Conservation (phyloP, 768 basidiomycete genomes). For the Auricularia heimuer region DNA sequence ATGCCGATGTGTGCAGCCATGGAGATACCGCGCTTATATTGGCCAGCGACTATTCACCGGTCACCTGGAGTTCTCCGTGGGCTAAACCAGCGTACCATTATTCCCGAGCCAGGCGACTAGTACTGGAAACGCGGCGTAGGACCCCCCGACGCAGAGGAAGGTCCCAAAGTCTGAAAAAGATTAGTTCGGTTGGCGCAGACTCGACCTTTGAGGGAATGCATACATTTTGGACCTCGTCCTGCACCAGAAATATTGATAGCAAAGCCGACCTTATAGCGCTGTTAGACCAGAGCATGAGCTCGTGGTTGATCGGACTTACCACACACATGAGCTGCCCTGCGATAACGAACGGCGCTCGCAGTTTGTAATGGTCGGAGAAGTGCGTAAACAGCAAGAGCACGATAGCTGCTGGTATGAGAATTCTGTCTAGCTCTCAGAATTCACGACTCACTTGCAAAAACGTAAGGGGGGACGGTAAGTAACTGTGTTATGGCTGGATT, state of each 20-base stretch:
- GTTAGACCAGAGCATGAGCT: background rate
- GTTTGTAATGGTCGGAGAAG: background rate
- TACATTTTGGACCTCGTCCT: background rate
- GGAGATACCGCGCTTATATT: conserved; percentile 59
- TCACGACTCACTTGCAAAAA: conserved; percentile 4
- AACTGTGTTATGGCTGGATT: conserved; percentile 6
- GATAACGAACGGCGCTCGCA: background rate
- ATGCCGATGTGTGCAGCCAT: conserved; percentile 61
- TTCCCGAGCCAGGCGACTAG: conserved; percentile 40
- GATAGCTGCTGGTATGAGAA: background rate
- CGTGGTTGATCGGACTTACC: background rate
- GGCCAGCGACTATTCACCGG: conserved; percentile 33
- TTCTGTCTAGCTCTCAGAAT: background rate
- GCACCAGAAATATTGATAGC: background rate
- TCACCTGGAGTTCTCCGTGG: too few relatives aligned
- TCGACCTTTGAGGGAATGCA: background rate
- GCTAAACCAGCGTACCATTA: too few relatives aligned
- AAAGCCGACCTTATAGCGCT: background rate
- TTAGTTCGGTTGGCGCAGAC: background rate
- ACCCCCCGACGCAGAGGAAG: conserved; percentile 58
- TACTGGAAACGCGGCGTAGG: conserved; percentile 50
- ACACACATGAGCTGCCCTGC: background rate
- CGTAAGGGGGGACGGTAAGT: conserved; percentile 7
- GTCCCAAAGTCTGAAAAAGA: conserved; percentile 39
- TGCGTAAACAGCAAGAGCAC: background rate